Base-by-base conservation (phyloP, 2,329 filamentous ascomycete genomes). In the Pseudocercospora macadamiae region DNA sequence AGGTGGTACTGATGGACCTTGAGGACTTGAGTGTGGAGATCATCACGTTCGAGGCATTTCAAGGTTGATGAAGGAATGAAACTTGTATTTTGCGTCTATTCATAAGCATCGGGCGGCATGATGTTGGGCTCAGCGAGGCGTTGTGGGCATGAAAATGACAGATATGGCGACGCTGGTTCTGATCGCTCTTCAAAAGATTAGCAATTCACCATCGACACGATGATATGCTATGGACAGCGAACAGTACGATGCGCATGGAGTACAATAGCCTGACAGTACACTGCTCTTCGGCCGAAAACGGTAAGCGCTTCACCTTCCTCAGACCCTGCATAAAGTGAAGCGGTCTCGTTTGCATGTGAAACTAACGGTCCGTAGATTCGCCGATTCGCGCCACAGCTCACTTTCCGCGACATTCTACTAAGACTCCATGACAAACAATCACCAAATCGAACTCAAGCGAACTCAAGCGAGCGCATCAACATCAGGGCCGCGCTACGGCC, bases 21-120 rank as follows among this genome's bases (percentile, higher is more conserved):
- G 93, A 97, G 75, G 96, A 90, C 1, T 75, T 97, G 60, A 90
- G 93, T 47, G 87, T 90, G 1, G 88, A 92, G 65, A 79, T 84
- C 49, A 79, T 97, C 19, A 87, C 84, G 68, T 82, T 85, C 66
- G 77, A 78, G 23, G 58, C 78, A 3, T 74, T 71, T 54, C 66
- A 69, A n/a, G 55, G 28, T 3, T 54, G 49, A 32, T 32, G 28
- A 32, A 7, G 28, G 2, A 10, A 47, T 7, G 42, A 3, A 19
- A 10, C 7, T 6, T 12, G 14, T 2, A n/a, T 8, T 2, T 6
- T 42, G 37, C 37, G 23, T 42, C 9, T 21, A 10, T 21, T 25
- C 42, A 14, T 5, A 1, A 16, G 7, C n/a, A 14, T 9, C 10
- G 12, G n/a, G 14, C 3, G 42, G 6, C 12, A 25, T 23, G 21